Conservation (phyloP, 257 asterid species). For the Jaltomata sinuosa region DNA sequence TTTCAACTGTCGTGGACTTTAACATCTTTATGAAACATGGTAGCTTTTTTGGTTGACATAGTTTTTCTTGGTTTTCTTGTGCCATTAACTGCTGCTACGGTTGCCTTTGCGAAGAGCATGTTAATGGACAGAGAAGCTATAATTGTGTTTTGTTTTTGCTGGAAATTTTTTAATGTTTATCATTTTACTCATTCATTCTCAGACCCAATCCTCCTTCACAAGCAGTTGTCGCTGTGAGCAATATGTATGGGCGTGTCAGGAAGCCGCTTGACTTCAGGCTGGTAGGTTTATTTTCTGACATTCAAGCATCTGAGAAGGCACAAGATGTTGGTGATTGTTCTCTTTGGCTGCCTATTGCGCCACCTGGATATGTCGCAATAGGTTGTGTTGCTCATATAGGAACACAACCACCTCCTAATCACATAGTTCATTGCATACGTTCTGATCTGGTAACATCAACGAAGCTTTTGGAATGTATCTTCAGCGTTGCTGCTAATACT, state of each 20-base stretch:
- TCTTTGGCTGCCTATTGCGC: slow-evolving; percentile 92
- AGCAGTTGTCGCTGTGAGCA: slow-evolving; percentile 83
- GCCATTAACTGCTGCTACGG: background rate
- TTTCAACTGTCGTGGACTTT: background rate
- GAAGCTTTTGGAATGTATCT: slow-evolving; percentile 58
- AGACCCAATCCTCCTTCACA: slow-evolving; percentile 99
- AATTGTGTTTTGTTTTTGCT: background rate
- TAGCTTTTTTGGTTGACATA: background rate
- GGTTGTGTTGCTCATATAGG: slow-evolving; percentile 94
- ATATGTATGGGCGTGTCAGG: slow-evolving; percentile 81
- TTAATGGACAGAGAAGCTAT: background rate
- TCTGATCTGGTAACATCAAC: slow-evolving; percentile 86
- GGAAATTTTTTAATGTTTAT: background rate
- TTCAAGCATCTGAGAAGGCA: slow-evolving; percentile 36
- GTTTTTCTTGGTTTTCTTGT: background rate
- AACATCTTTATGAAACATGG: background rate
- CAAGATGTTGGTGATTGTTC: slow-evolving; percentile 57
- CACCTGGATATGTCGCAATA: slow-evolving; percentile 85
- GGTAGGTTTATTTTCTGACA: slow-evolving; percentile 53
- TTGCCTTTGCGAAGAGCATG: background rate
- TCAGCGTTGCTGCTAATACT: slow-evolving; percentile 39
- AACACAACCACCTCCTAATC: slow-evolving; percentile 79
- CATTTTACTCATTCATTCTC: slow-evolving; percentile 15
- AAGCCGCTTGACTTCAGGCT: slow-evolving; percentile 84
- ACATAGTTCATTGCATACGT: slow-evolving; percentile 84